These are phyloP conservation scores for Filobasidium floriforme DNA, from an alignment of 768 basidiomycete genomes.

Conservation along the genomic window DNA sequence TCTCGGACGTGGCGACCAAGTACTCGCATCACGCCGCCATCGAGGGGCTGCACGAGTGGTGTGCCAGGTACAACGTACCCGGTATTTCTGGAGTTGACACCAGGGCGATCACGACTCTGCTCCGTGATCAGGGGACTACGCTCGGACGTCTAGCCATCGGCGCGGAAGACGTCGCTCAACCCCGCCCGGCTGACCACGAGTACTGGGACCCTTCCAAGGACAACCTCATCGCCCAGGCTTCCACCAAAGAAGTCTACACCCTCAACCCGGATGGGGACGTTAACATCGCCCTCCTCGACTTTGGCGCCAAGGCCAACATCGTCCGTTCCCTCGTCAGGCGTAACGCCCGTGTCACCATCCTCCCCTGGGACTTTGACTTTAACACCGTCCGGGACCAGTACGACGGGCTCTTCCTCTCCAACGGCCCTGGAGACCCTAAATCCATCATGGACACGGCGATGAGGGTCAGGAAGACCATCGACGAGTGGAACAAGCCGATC, in stretches of 20 bases:
- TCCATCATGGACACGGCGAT: constrained; percentile 78
- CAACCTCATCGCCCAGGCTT: constrained; percentile 89
- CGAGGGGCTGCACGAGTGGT: constrained; percentile 90
- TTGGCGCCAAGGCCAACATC: constrained; percentile 97
- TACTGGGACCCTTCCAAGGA: constrained; percentile 90
- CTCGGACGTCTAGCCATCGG: constrained; percentile 85
- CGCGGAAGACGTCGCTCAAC: constrained; percentile 54
- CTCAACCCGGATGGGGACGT: constrained; percentile 81
- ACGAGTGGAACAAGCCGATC: constrained; percentile 85
- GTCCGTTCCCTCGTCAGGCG: constrained; percentile 83
- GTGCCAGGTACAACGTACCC: constrained; percentile 76
- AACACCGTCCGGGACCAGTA: constrained; percentile 79
- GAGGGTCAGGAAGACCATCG: constrained; percentile 69
- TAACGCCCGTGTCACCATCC: constrained; percentile 82
- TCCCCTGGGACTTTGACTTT: constrained; percentile 98
- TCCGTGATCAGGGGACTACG: constrained; percentile 95
- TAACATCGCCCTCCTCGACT: constrained; percentile 91
- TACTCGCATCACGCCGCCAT: constrained; percentile 92
- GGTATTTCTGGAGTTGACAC: constrained; percentile 97
- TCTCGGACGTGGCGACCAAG: constrained; percentile 87
- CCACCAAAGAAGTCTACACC: constrained; percentile 72
- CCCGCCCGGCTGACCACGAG: constrained; percentile 58
- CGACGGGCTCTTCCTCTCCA: constrained; percentile 91
- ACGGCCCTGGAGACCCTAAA: constrained; percentile 90
- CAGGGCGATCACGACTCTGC: constrained; percentile 82